phyloP scores from a whole-genome alignment of 1,139 yeast species.

The Diutina mesorugosa region DNA sequence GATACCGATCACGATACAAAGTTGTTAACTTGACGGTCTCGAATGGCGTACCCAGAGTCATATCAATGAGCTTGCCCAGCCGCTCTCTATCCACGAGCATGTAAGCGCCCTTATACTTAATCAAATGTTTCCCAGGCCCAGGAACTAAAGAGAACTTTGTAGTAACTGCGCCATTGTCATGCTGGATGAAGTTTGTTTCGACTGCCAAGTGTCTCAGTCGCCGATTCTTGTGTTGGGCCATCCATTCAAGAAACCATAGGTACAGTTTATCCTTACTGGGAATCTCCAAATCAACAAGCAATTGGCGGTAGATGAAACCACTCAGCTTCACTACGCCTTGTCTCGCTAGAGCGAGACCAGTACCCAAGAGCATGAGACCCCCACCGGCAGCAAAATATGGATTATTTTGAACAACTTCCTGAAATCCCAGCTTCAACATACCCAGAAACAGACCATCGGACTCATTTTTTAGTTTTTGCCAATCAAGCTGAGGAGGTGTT shows the following conservation, averaged over 20 bases:
- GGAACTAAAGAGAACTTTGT: slow-evolving; percentile 92
- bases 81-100: slow-evolving; percentile 85
- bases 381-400: slow-evolving; percentile 98
- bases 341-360: slow-evolving; percentile 68
- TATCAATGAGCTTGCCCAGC: slow-evolving; percentile 77
- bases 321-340: slow-evolving; percentile 56
- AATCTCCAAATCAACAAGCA: slow-evolving; percentile 85
- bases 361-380: slow-evolving; percentile 89
- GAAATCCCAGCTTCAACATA: slow-evolving; percentile 24
- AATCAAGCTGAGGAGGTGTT: slow-evolving; percentile 12
- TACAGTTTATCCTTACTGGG: slow-evolving; percentile 91
- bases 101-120: slow-evolving; percentile 76
- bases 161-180: slow-evolving; percentile 82
- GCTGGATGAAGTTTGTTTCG: slow-evolving; percentile 78
- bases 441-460: slow-evolving; percentile 29
- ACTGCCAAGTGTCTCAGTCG: slow-evolving; percentile 79
- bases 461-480: slow-evolving; percentile 20
- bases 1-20: slow-evolving; percentile 61
- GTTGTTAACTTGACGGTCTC: slow-evolving; percentile 93
- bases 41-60: slow-evolving; percentile 87
- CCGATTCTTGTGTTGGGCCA: slow-evolving; percentile 69
- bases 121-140: slow-evolving; percentile 91
- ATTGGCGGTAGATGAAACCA: slow-evolving; percentile 60
- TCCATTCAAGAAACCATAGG: slow-evolving; percentile 94
- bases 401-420: slow-evolving; percentile 53